These are phyloP conservation scores for Orbilia oligospora DNA, from an alignment of 2,329 filamentous ascomycete genomes.

Conservation along the genomic window DNA sequence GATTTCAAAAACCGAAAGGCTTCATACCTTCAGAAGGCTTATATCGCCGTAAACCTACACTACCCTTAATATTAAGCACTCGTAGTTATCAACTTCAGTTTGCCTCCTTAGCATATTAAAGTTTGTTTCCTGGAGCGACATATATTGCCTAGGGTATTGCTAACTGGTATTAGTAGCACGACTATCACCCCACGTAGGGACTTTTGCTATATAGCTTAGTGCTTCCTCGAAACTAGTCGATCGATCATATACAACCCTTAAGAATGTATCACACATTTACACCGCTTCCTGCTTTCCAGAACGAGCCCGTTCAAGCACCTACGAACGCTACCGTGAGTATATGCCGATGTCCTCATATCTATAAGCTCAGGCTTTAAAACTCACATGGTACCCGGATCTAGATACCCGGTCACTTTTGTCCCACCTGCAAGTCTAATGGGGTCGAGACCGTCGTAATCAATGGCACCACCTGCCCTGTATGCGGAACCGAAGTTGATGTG, in stretches of 20 bases:
- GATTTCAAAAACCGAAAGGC: conserved; percentile 3
- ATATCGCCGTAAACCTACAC: not conserved
- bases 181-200: not conserved
- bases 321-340: conserved; percentile 21
- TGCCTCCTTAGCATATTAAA: not conserved
- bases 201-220: not conserved
- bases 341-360: not conserved
- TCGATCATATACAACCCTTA: not conserved
- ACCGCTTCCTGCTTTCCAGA: conserved; percentile 11
- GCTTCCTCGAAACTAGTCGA: not conserved
- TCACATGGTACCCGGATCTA: conserved; percentile 19
- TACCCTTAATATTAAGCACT: too few species aligned
- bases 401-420: conserved; percentile 63
- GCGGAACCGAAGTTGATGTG: conserved; percentile 53
- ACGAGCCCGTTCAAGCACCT: conserved; percentile 14
- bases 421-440: conserved; percentile 61
- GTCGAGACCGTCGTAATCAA: conserved; percentile 63
- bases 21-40: not conserved
- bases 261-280: conserved; percentile 16
- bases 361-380: conserved; percentile 6
- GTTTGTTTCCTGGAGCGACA: not conserved
- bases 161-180: not conserved
- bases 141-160: not conserved
- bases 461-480: conserved; percentile 62
- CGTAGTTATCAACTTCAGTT: not conserved